Conservation (phyloP, 768 basidiomycete species). For the Collybia sp. region DNA sequence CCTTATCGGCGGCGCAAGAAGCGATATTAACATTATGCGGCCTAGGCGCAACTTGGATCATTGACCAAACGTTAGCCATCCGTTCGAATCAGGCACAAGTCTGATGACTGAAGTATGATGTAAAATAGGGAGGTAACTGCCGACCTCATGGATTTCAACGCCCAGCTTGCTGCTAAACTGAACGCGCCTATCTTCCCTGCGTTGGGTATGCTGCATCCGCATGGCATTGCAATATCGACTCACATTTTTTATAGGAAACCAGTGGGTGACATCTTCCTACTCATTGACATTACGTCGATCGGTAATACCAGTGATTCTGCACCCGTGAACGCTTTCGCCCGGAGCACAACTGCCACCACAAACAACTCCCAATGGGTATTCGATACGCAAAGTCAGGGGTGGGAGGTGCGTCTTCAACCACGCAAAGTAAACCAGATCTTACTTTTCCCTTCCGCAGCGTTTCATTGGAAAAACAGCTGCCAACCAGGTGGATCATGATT, state of each 20-base stretch:
- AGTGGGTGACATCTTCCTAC: constrained; percentile 27
- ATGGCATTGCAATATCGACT: not conserved
- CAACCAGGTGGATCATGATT: constrained; percentile 36
- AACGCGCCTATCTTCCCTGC: constrained; percentile 40
- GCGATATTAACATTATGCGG: not conserved
- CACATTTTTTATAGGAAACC: constrained; percentile 34
- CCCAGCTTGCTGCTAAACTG: constrained; percentile 36
- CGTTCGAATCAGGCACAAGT: not conserved
- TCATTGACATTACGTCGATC: not conserved
- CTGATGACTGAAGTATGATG: not conserved
- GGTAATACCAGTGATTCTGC: constrained; percentile 40
- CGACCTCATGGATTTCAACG: constrained; percentile 42
- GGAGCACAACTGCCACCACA: constrained; percentile 31
- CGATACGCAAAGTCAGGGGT: constrained; percentile 43
- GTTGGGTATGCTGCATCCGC: constrained; percentile 31
- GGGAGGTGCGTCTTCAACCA: constrained; percentile 31
- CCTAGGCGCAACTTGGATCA: constrained; percentile 46
- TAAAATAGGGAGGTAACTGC: constrained; percentile 33
- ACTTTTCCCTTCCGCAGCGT: not conserved
- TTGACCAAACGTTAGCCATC: constrained; percentile 33
- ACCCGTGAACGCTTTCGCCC: constrained; percentile 56
- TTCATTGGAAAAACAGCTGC: constrained; percentile 36
- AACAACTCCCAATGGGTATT: constrained; percentile 50
- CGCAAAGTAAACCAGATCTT: not conserved
- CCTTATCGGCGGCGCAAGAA: not conserved